Percentiles rank a stretch among this genome's conserved stretches.
Evolutionary conservation across 306 rosid genomes (phyloP).

Genomic region (Pyrus pyrifolia): DNA sequence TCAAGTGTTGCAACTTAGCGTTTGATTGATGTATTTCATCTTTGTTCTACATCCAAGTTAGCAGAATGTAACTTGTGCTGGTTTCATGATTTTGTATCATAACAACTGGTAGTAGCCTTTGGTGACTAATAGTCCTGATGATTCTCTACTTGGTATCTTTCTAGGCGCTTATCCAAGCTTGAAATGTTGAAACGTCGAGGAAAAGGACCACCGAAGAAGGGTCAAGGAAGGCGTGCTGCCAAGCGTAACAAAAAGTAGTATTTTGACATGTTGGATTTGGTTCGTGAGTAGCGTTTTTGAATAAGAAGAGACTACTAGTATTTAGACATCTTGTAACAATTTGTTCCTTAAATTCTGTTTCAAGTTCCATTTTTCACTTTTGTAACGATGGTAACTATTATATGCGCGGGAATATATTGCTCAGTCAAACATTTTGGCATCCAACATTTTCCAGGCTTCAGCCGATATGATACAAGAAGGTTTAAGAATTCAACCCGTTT

Average conservation of each 20-base stretch:
- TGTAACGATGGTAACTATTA: neutral
- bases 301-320: conserved; percentile 10
- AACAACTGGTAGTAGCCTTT: neutral
- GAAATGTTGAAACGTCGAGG: conserved; percentile 96
- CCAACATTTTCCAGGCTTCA: neutral
- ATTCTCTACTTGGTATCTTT: conserved; percentile 10
- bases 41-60: neutral
- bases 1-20: neutral
- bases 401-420: neutral
- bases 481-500: neutral
- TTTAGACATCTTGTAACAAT: conserved; percentile 4
- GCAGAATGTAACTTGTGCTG: neutral
- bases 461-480: neutral
- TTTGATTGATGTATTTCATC: neutral
- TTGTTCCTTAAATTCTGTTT: neutral
- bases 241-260: conserved; percentile 50
- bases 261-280: conserved; percentile 12
- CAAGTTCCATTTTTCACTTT: neutral
- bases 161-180: conserved; percentile 72
- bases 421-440: neutral
- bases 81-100: conserved; percentile 6
- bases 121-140: neutral
- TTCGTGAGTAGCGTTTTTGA: conserved; percentile 13
- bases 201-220: conserved; percentile 92
- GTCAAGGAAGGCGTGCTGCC: conserved; percentile 80